phyloP scores from a whole-genome alignment of 371 early-diverging fungal genomes.

The Mucor lusitanicus region DNA sequence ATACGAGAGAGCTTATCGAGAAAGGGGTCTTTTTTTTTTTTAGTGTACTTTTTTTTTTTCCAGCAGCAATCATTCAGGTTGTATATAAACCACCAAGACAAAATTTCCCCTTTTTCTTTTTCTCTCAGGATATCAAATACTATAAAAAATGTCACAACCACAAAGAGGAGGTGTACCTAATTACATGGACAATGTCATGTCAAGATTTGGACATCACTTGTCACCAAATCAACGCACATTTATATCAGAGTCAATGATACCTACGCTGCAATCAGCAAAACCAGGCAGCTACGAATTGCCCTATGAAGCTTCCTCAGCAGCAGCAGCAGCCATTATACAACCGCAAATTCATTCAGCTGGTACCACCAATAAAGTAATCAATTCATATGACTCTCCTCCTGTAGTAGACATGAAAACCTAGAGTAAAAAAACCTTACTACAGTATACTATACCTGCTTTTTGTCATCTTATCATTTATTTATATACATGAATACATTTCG shows the following conservation, averaged over 20 bases:
- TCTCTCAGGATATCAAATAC: neutral
- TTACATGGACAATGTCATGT: slow-evolving; percentile 30
- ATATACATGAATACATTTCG: neutral
- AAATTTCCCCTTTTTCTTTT: neutral
- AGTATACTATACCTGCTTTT: too few species aligned
- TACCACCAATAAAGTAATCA: neutral
- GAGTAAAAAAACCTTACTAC: neutral
- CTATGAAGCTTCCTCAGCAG: neutral
- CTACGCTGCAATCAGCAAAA: slow-evolving; percentile 18
- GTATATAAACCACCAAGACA: neutral
- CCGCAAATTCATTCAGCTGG: neutral
- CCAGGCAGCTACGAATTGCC: slow-evolving; percentile 3
- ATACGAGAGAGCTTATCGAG: neutral
- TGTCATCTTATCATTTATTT: too few species aligned
- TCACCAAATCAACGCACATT: slow-evolving; percentile 25
- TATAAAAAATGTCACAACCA: slow-evolving; percentile 6
- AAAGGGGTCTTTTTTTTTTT: neutral
- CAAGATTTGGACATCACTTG: slow-evolving; percentile 31
- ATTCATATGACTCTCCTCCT: neutral
- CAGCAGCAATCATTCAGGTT: neutral
- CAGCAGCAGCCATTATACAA: neutral
- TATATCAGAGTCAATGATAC: slow-evolving; percentile 25
- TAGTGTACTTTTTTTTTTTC: neutral
- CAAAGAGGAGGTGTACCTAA: slow-evolving; percentile 3
- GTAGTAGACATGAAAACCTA: neutral